These are phyloP conservation scores for Bruguiera parviflora DNA, from an alignment of 345 rosid genomes.

Conservation along the genomic window DNA sequence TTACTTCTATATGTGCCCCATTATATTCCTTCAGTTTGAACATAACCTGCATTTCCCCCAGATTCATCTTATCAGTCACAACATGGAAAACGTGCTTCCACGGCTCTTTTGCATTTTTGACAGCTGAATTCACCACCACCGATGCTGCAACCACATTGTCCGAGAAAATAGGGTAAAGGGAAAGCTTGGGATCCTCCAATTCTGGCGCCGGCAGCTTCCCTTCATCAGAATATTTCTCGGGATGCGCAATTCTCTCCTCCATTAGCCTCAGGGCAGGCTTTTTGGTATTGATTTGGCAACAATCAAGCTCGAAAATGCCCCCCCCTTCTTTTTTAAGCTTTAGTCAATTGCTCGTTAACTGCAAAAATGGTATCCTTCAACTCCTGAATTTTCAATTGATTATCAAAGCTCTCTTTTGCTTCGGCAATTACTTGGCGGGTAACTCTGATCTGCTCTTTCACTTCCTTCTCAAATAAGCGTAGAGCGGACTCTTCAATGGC, in stretches of 20 bases:
- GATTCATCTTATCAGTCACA: conserved; percentile 98
- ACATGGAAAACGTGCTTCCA: conserved; percentile 93
- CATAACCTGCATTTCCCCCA: conserved; percentile 99
- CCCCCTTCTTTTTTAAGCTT: conserved; percentile 96
- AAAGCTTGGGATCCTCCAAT: conserved; percentile 79
- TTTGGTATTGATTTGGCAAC: conserved; percentile 96
- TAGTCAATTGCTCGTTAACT: conserved; percentile 77
- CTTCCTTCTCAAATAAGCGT: conserved; percentile 87
- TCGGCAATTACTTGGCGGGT: conserved; percentile 86
- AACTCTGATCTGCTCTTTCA: conserved; percentile 83
- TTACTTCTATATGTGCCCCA: conserved; percentile 90
- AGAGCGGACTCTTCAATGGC: conserved; percentile 63
- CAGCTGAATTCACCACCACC: conserved; percentile 95
- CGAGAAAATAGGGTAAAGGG: conserved; percentile 86
- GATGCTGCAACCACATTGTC: conserved; percentile 94
- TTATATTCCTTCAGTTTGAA: conserved; percentile 85
- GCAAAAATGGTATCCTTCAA: conserved; percentile 87
- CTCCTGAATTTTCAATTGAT: conserved; percentile 94
- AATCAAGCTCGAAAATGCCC: conserved; percentile 85
- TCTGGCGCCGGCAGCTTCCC: conserved; percentile 63
- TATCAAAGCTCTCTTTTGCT: conserved; percentile 92
- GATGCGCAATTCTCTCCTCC: conserved; percentile 92
- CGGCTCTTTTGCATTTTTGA: conserved; percentile 90
- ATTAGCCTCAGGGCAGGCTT: conserved; percentile 90
- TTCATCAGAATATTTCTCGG: conserved; percentile 71